phyloP scores from a whole-genome alignment of 2,329 filamentous ascomycete species.

The Madurella fahalii region DNA sequence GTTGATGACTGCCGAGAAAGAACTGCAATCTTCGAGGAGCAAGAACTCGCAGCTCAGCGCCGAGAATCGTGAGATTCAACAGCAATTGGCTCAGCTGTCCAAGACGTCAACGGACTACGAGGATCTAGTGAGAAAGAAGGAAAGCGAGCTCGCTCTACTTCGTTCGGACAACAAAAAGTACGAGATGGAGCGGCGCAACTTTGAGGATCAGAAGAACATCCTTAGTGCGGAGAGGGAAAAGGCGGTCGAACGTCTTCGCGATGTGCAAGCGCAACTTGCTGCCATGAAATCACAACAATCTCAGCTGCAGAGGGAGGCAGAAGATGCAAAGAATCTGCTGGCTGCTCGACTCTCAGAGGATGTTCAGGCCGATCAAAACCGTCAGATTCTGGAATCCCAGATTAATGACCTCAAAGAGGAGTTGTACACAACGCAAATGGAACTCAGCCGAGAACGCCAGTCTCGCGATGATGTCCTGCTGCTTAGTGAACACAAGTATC shows the following conservation, averaged over 20 bases:
- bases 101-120: conserved; percentile 93
- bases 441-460: conserved; percentile 85
- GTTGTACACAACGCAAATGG: conserved; percentile 78
- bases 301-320: conserved; percentile 82
- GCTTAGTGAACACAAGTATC: conserved; percentile 82
- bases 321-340: conserved; percentile 80
- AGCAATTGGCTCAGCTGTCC: conserved; percentile 81
- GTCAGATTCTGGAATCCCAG: conserved; percentile 79
- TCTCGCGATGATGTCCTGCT: conserved; percentile 91
- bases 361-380: conserved; percentile 74
- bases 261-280: conserved; percentile 83
- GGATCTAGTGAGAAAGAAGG: conserved; percentile 86
- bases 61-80: conserved; percentile 78
- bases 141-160: conserved; percentile 83
- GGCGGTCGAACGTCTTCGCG: conserved; percentile 69
- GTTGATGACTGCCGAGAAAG: conserved; percentile 71
- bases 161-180: conserved; percentile 80
- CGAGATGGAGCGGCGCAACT: conserved; percentile 71
- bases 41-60: conserved; percentile 72
- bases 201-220: conserved; percentile 73
- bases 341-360: conserved; percentile 89
- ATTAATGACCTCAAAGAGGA: conserved; percentile 83
- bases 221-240: conserved; percentile 75
- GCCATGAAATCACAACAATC: conserved; percentile 79
- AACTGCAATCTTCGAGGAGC: conserved; percentile 68